Evolutionary conservation across 2,329 filamentous ascomycete genomes (phyloP).

Genomic region (Nemania sp.): DNA sequence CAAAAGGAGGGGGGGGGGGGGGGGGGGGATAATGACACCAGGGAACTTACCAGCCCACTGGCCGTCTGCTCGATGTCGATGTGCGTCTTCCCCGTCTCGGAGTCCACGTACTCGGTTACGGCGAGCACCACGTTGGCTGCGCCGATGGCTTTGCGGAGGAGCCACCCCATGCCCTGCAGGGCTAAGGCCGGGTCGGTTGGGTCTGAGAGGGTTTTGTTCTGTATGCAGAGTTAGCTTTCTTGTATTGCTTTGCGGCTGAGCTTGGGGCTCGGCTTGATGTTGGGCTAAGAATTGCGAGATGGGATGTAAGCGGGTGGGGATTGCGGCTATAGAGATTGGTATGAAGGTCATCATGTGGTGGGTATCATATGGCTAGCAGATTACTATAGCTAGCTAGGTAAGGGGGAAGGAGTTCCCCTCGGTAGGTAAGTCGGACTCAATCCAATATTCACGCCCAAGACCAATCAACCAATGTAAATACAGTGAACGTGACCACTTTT

Average conservation of each 20-base stretch:
- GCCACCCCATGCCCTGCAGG: constrained; percentile 78
- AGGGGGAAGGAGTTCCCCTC: not conserved
- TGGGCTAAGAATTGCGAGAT: no score
- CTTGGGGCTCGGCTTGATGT: no score
- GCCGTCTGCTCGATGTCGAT: constrained; percentile 79
- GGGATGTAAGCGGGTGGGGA: no score
- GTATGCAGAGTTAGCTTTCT: constrained; percentile 26
- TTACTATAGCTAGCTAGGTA: not conserved
- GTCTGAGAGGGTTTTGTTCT: constrained; percentile 83
- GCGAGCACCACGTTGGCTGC: constrained; percentile 76
- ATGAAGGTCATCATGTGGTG: no score
- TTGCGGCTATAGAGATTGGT: no score
- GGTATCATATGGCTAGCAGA: no score
- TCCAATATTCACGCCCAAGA: not conserved
- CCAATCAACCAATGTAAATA: not conserved
- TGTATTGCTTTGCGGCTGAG: not conserved
- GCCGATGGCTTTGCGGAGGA: constrained; percentile 78
- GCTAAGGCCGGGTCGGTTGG: constrained; percentile 74
- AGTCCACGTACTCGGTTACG: constrained; percentile 65
- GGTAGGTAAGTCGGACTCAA: no score
- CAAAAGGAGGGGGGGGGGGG: no score
- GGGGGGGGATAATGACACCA: no score
- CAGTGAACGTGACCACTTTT: not conserved
- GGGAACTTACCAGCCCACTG: constrained; percentile 80
- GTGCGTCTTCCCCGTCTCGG: constrained; percentile 61